These are phyloP conservation scores for Sambucus nigra DNA, from an alignment of 129 eudicot species.

Conservation along the genomic window DNA sequence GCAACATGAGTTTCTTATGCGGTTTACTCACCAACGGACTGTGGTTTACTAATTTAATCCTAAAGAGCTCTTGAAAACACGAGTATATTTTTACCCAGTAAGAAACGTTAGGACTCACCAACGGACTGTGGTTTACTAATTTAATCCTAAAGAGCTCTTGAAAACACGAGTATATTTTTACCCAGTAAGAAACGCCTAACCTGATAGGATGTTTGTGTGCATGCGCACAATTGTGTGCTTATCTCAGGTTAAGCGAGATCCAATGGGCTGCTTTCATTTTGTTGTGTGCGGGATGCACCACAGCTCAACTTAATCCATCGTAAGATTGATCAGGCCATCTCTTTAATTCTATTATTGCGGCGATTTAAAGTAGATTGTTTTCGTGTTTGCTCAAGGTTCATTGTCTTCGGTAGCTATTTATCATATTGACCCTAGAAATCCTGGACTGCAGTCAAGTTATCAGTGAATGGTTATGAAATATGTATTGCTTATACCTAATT, in stretches of 20 bases:
- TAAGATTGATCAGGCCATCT: conserved; percentile 31
- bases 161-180: neutral
- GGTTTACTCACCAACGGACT: neutral
- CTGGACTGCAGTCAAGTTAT: neutral
- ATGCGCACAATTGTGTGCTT: neutral
- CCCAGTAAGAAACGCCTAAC: neutral
- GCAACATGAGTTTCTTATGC: neutral
- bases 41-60: neutral
- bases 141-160: neutral
- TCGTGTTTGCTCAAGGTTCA: conserved; percentile 1
- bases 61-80: neutral
- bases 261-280: conserved; percentile 99
- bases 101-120: no score
- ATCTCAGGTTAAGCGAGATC: conserved; percentile 81
- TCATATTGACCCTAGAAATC: neutral
- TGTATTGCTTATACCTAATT: neutral
- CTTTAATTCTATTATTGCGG: conserved; percentile 3
- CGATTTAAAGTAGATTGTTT: conserved; percentile 11
- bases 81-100: no score
- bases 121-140: neutral
- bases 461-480: neutral
- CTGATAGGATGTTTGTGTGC: neutral
- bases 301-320: conserved; percentile 95
- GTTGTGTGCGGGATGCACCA: conserved; percentile 97
- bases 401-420: conserved; percentile 1